phyloP scores from a whole-genome alignment of 495 filamentous ascomycete species.

The Arthonia radiata region DNA sequence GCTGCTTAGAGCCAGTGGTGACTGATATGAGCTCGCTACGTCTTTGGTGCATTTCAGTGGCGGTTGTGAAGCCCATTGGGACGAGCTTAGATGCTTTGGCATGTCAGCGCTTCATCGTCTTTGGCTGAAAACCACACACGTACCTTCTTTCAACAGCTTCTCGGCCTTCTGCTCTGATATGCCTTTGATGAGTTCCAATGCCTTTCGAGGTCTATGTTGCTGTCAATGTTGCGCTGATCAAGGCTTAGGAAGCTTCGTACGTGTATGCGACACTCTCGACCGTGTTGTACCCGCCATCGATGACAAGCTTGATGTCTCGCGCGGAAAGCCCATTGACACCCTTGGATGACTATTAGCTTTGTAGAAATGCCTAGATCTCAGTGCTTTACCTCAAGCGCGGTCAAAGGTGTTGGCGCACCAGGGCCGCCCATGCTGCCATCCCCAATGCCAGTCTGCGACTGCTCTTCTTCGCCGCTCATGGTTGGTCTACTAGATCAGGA shows the following conservation, averaged over 20 bases:
- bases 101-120: neutral
- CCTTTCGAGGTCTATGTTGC: conserved; percentile 38
- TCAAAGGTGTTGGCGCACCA: conserved; percentile 81
- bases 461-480: conserved; percentile 34
- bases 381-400: conserved; percentile 51
- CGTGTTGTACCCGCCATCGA: conserved; percentile 83
- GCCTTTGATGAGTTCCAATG: conserved; percentile 83
- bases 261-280: conserved; percentile 92
- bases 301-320: conserved; percentile 73
- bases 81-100: conserved; percentile 69
- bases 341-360: conserved; percentile 16
- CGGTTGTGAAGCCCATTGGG: conserved; percentile 95
- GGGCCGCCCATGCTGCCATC: conserved; percentile 48
- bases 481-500: too few relatives aligned
- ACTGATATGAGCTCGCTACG: conserved; percentile 92
- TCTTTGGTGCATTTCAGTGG: conserved; percentile 97
- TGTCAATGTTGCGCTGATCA: too few relatives aligned
- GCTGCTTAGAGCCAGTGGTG: conserved; percentile 87
- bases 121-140: conserved; percentile 2
- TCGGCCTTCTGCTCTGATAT: conserved; percentile 90
- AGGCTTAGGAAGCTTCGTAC: too few relatives aligned
- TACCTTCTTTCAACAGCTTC: conserved; percentile 82
- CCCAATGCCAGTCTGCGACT: conserved; percentile 29
- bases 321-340: conserved; percentile 68
- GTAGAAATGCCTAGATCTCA: neutral